phyloP scores from a whole-genome alignment of 305 asterid genomes.

The Solanum hybrid region DNA sequence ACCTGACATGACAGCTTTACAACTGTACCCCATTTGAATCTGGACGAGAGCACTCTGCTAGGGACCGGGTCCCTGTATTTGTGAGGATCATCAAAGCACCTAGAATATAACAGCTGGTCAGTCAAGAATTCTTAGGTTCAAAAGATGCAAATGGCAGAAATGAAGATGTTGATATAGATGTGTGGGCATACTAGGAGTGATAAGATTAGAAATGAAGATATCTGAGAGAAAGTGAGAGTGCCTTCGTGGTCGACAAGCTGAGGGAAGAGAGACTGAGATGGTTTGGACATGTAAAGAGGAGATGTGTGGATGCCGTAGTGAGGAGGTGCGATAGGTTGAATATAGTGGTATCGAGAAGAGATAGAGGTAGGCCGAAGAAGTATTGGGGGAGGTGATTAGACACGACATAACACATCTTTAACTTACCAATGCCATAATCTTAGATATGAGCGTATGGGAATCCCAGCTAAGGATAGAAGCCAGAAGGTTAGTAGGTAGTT shows the following conservation, averaged over 20 bases:
- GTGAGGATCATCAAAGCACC: too few relatives aligned
- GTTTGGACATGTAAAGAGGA: neutral
- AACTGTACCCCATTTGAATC: too few relatives aligned
- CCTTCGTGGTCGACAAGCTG: neutral
- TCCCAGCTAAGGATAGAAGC: neutral
- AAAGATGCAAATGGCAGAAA: neutral
- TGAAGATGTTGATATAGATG: neutral
- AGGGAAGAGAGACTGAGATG: too few relatives aligned
- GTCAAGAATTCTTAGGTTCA: neutral
- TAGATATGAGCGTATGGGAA: neutral
- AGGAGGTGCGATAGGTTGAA: neutral
- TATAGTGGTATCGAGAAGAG: neutral
- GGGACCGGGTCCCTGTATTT: too few relatives aligned
- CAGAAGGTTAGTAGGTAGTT: neutral
- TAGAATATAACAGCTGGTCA: too few relatives aligned
- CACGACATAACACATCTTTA: neutral
- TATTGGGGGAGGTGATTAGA: neutral
- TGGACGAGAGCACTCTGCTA: too few relatives aligned
- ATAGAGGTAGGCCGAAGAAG: too few relatives aligned
- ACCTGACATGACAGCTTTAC: too few relatives aligned
- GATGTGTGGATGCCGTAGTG: neutral
- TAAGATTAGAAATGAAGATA: neutral
- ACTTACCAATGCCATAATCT: neutral
- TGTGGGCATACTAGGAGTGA: neutral
- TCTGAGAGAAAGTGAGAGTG: neutral